These are phyloP conservation scores for Chrysoporthe cubensis DNA, from an alignment of 2,329 filamentous ascomycete genomes.

Conservation along the genomic window DNA sequence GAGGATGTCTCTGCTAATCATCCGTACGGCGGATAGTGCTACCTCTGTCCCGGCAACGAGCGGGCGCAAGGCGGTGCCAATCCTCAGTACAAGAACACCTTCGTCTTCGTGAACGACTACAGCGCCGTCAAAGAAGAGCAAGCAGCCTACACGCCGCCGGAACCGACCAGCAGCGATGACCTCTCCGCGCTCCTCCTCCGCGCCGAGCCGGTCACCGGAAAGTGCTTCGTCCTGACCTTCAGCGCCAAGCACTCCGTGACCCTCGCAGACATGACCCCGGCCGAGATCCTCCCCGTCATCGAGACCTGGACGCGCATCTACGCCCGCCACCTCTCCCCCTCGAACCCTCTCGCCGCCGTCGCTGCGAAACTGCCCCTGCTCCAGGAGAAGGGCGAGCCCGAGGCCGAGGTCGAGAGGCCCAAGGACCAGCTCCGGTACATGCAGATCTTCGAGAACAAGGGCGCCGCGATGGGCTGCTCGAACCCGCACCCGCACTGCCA, in stretches of 20 bases:
- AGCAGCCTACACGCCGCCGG: constrained; percentile 67
- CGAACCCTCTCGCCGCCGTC: constrained; percentile 62
- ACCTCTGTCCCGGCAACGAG: constrained; percentile 89
- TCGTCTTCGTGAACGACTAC: constrained; percentile 97
- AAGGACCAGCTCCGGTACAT: constrained; percentile 88
- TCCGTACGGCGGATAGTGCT: constrained; percentile 65
- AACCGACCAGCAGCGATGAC: constrained; percentile 49
- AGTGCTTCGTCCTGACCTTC: constrained; percentile 97
- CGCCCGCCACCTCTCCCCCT: constrained; percentile 74
- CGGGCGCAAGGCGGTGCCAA: constrained; percentile 87
- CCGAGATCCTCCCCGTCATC: constrained; percentile 80
- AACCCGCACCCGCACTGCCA: constrained; percentile 98
- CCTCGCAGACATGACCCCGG: constrained; percentile 81
- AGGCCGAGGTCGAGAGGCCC: constrained; percentile 53
- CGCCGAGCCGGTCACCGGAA: constrained; percentile 86
- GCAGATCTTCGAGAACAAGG: constrained; percentile 99
- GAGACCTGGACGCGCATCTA: constrained; percentile 94
- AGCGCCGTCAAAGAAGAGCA: constrained; percentile 95
- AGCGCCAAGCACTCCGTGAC: constrained; percentile 89
- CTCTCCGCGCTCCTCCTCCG: constrained; percentile 76
- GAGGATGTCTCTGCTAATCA: not conserved
- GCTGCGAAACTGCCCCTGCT: constrained; percentile 46
- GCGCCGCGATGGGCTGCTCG: constrained; percentile 95
- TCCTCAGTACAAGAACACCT: constrained; percentile 83
- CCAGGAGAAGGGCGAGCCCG: constrained; percentile 39